A percentile compares a stretch with the other conserved stretches of the same genome.
These are phyloP conservation scores for Medicago arabica DNA, from an alignment of 306 rosid genomes.

Conservation along the genomic window DNA sequence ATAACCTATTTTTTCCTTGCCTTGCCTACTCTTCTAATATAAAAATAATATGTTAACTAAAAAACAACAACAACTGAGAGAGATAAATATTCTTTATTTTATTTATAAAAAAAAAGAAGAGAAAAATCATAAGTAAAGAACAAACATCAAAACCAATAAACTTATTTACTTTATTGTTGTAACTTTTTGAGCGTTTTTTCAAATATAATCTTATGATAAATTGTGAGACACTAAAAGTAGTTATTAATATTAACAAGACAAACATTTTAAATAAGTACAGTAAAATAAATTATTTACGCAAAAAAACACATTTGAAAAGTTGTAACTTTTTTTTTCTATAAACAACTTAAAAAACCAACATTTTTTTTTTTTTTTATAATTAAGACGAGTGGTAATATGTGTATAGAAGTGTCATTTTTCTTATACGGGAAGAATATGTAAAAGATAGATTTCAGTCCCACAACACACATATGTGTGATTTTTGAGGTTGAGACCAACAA, in stretches of 20 bases:
- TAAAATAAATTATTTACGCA: no score
- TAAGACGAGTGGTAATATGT: not conserved
- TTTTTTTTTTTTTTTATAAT: no score
- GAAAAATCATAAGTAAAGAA: not conserved
- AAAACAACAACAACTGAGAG: not conserved
- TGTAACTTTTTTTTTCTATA: no score
- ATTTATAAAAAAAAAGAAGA: no score
- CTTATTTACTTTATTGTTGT: not conserved
- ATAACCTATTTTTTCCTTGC: not conserved
- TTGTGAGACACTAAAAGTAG: not conserved
- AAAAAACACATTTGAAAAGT: no score
- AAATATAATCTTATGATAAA: not conserved
- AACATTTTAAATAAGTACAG: no score
- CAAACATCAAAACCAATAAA: not conserved
- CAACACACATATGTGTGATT: not conserved
- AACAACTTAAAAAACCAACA: no score
- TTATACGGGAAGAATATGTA: not conserved
- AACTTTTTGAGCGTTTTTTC: no score
- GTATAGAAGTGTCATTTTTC: not conserved
- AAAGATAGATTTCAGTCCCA: conserved; percentile 8
- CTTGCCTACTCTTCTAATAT: not conserved
- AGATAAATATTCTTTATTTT: no score
- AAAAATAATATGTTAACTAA: not conserved
- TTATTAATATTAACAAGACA: not conserved
- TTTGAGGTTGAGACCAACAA: not conserved